Evolutionary conservation across 2,329 filamentous ascomycete species (phyloP), one percentile per base, ranked within the genome.

Genomic region (Sporothrix variecibatus): DNA sequence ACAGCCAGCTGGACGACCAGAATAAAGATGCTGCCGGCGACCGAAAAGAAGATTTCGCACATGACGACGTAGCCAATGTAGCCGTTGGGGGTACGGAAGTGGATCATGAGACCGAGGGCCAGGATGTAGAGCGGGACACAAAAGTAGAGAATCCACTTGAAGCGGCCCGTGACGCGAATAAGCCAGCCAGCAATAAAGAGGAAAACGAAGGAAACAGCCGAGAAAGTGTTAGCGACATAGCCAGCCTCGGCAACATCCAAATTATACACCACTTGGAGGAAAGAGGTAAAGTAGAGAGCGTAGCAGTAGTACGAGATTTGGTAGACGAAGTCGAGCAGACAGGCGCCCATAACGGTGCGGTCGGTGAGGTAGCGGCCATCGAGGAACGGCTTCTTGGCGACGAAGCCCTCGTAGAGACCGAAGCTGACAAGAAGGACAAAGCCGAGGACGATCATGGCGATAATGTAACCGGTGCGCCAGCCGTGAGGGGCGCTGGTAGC

Each of bases 391-490:
- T 84, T 83, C 0, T 85, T 86, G 0, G 90, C 87, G 23, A 89
- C 76, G 74, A 83, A 90, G 20, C 82, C 85, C 80, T 93, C 89
- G 81, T 87, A 90, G 3, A 89, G 75, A 0, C 82, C 85, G 76
- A 81, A 81, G 6, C 83, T 73, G 49, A 88, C 78, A 1, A 94
- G 82, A 43, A 87, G 85, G 0, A 89, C 78, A 40, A 88, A 84
- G 6, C 92, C 92, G 26, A 93, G 79, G 2, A 91, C 85, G 62
- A 87, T 85, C 88, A 91, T 90, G 71, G 85, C 83, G 74, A 91
- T 87, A 78, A 91, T 89, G 76, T 86, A 85, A 49, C 80, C 82
- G 0, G 86, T 84, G 34, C 80, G 80, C 88, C 88, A 90, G 7
- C 84, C 85, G 62, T 86, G 79, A 17, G 84, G 84, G 0, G 86